Evolutionary conservation across 2,329 filamentous ascomycete species (phyloP).

Genomic region (Ophiostoma triangulosporum): DNA sequence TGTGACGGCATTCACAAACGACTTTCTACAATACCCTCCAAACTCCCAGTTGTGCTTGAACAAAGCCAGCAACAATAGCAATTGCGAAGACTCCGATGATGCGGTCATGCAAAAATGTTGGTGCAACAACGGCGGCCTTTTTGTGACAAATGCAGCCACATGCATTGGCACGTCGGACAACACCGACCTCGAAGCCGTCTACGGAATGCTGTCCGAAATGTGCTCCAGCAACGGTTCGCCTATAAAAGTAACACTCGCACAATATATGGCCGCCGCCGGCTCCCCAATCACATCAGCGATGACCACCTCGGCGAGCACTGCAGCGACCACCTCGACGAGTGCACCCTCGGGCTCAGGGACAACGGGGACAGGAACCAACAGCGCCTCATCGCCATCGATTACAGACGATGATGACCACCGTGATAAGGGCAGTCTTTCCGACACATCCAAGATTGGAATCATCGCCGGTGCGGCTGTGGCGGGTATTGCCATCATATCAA

Average conservation of each 20-base stretch:
- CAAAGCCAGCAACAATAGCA: slow-evolving; percentile 24
- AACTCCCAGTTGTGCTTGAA: slow-evolving; percentile 30
- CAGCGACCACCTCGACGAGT: neutral
- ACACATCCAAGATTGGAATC: slow-evolving; percentile 18
- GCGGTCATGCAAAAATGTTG: slow-evolving; percentile 33
- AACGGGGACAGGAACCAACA: neutral
- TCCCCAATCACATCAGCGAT: slow-evolving; percentile 8
- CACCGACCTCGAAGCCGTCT: slow-evolving; percentile 28
- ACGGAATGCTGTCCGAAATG: no score
- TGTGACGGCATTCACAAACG: slow-evolving; percentile 16
- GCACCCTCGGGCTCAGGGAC: neutral
- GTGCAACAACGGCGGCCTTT: slow-evolving; percentile 35
- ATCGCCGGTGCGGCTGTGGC: slow-evolving; percentile 14
- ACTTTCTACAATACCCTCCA: slow-evolving; percentile 31
- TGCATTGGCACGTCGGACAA: slow-evolving; percentile 29
- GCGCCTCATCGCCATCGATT: neutral
- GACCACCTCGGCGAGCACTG: slow-evolving; percentile 9
- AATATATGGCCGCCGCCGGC: slow-evolving; percentile 26
- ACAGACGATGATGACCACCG: neutral
- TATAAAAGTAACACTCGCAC: no score
- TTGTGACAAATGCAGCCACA: slow-evolving; percentile 31
- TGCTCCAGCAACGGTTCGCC: no score
- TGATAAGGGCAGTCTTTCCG: slow-evolving; percentile 13
- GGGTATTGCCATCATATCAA: slow-evolving; percentile 14
- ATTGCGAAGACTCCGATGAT: slow-evolving; percentile 28